Evolutionary conservation across 1,284 basidiomycete genomes (phyloP).

Genomic region (Pulveroboletus sp.): DNA sequence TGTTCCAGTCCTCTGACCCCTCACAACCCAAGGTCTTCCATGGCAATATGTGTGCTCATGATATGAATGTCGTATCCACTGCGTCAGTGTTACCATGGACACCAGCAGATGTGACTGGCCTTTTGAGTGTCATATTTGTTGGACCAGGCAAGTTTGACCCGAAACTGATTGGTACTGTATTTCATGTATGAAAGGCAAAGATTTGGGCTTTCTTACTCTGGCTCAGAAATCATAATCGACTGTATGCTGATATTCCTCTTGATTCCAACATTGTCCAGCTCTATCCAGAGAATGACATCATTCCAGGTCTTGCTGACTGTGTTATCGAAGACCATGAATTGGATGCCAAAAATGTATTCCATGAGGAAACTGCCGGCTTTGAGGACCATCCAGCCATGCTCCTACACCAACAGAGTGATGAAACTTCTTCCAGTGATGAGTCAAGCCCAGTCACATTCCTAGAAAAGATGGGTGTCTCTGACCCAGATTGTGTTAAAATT

Average conservation of each 20-base stretch:
- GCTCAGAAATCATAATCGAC: neutral
- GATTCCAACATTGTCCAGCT: neutral
- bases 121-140: neutral
- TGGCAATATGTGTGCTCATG: neutral
- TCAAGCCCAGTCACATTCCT: neutral
- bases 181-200: neutral
- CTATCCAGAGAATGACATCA: neutral
- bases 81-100: neutral
- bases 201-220: neutral
- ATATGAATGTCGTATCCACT: neutral
- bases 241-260: neutral
- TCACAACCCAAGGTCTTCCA: neutral
- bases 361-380: neutral
- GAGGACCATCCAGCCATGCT: neutral
- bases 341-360: neutral
- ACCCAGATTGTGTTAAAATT: neutral
- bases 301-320: neutral
- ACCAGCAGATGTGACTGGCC: neutral
- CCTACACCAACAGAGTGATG: neutral
- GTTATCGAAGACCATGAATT: neutral
- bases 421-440: too few species aligned
- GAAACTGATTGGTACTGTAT: neutral
- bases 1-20: neutral
- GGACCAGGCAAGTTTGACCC: neutral
- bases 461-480: neutral